These are phyloP conservation scores for Pyrenophora seminiperda DNA, from an alignment of 2,329 filamentous ascomycete species.

Conservation along the genomic window DNA sequence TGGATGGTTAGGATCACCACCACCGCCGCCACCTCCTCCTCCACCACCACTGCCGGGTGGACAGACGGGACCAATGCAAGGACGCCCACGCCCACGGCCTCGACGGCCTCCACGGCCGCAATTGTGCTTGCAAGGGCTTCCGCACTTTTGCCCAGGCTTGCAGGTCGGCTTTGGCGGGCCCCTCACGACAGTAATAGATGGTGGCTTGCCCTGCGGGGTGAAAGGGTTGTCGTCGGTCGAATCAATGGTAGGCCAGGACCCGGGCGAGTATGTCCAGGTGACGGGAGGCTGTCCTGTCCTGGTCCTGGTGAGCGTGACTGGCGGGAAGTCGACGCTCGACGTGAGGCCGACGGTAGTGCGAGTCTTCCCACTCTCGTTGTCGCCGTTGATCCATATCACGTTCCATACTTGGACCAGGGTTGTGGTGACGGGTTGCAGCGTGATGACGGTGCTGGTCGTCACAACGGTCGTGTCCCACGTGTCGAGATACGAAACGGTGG, in stretches of 20 bases:
- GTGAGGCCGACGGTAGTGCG: neutral
- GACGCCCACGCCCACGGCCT: neutral
- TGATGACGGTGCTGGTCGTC: constrained; percentile 4
- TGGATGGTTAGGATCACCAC: neutral
- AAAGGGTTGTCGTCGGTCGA: neutral
- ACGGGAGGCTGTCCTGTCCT: neutral
- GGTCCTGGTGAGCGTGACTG: neutral
- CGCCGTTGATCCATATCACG: neutral
- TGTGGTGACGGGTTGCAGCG: constrained; percentile 7
- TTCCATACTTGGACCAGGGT: constrained; percentile 6
- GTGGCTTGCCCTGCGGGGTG: neutral
- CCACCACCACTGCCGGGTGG: neutral
- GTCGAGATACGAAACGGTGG: neutral
- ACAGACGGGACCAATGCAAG: neutral
- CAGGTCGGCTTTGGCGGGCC: constrained; percentile 1
- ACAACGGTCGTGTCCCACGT: constrained; percentile 2
- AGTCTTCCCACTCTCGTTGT: neutral
- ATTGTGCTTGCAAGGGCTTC: neutral
- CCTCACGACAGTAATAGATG: neutral
- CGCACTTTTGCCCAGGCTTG: neutral
- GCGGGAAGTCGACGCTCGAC: constrained; percentile 1
- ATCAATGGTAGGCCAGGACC: neutral
- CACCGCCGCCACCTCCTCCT: neutral
- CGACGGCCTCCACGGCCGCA: neutral
- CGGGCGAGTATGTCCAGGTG: constrained; percentile 1